Evolutionary conservation across 805 yeast genomes (phyloP), one percentile per base, ranked within the genome.

Genomic region (Peterozyma xylosa): DNA sequence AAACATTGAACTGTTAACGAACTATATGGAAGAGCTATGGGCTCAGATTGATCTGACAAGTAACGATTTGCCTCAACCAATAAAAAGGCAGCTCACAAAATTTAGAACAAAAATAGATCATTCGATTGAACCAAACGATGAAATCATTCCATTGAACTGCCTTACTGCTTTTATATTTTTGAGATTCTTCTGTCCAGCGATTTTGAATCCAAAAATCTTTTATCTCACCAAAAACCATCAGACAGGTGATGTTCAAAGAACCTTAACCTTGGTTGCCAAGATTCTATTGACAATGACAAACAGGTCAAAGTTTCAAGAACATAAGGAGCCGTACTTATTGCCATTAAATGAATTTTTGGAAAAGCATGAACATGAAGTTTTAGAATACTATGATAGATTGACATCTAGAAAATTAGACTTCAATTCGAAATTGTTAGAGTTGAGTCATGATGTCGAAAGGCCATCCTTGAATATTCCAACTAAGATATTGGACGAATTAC

Each of bases 151-250:
- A 0, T 66, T 83, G 46, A 83, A 89, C 55, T 85, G 95, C 41
- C 64, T 90, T 30, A 76, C 93, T 16, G 89, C 96, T 1, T 86
- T 93, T 54, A 65, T 91, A 11, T 93, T 91, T 58, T 64, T 91
- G 47, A 68, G 96, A 47, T 86, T 82, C 60, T 75, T 89, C 50
- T 89, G 96, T 54, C 98, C 99, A 0, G 96, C 96, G 0, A 75
- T 91, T 29, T 64, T 93, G 56, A 90, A 88, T 54, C 99, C 99
- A 0, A 88, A 87, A 54, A 61, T 90, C 40, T 89, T 88, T 59
- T 80, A 81, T 48, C 66, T 93, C 41, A 76, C 87, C 0, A 72
- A 76, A 42, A 70, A 75, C 33, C 91, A 86, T 52, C 87, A 88
- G 47, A 71, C 80, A 9, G 87, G 89, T 2, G 70, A 70, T 10